A percentile compares a stretch with the other conserved stretches of the same genome.
Conservation (phyloP, 2,329 filamentous ascomycete genomes). For the Grosmannia huntii region DNA sequence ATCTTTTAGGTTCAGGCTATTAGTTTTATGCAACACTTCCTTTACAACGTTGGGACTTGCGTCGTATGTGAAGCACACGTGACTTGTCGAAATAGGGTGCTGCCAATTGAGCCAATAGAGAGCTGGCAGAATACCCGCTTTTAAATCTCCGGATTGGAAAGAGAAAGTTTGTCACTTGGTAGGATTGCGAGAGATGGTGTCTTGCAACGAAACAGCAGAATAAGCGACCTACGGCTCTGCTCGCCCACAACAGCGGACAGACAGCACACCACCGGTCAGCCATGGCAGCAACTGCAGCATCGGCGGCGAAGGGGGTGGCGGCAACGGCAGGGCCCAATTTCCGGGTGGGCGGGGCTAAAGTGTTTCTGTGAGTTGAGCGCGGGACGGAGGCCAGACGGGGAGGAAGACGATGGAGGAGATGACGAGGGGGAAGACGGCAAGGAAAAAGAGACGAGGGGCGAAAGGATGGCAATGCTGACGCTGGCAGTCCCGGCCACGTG, state of each 20-base stretch:
- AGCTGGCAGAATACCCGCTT: constrained; percentile 2
- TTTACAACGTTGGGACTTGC: background rate
- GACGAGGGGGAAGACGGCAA: background rate
- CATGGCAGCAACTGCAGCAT: constrained; percentile 20
- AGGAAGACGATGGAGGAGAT: background rate
- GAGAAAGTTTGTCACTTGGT: constrained; percentile 2
- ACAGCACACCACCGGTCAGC: constrained; percentile 3
- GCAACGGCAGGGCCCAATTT: constrained; percentile 26
- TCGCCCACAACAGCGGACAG: background rate
- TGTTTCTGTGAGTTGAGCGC: constrained; percentile 36
- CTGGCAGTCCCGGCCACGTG: constrained; percentile 61
- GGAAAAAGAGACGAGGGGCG: background rate
- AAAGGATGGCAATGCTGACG: background rate
- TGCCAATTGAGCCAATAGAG: background rate
- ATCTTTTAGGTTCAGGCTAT: background rate
- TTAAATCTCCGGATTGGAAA: background rate
- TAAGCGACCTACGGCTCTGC: background rate
- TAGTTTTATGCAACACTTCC: background rate
- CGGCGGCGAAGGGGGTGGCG: constrained; percentile 21
- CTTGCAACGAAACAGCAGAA: background rate
- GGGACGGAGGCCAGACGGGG: background rate
- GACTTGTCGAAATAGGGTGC: background rate
- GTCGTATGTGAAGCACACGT: background rate
- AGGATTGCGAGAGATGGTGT: background rate
- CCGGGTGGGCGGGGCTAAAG: constrained; percentile 37